These are phyloP conservation scores for Phytophthora quininea DNA, from an alignment of 352 stramenopile species.

Conservation along the genomic window DNA sequence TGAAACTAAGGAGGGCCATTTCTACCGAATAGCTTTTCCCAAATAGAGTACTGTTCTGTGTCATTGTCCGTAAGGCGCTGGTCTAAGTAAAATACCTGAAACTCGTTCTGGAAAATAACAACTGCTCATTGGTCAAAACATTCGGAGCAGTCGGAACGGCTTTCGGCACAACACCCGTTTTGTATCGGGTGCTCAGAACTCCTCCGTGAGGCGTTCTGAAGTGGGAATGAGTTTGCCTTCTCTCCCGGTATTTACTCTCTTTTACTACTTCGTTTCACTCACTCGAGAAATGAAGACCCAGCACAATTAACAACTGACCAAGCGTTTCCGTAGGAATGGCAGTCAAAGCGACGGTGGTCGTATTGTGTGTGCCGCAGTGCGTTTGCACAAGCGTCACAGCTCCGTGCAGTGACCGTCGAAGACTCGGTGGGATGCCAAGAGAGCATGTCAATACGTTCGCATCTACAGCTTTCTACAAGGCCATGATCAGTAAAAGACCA, in stretches of 20 bases:
- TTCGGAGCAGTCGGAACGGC: not conserved
- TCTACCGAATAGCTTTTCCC: too few species aligned
- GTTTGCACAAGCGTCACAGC: constrained; percentile 4
- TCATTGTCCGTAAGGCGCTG: too few species aligned
- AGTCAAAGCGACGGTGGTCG: constrained; percentile 3
- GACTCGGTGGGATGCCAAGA: constrained; percentile 1
- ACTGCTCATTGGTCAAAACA: constrained; percentile 1
- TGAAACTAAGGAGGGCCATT: too few species aligned
- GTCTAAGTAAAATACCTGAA: not conserved
- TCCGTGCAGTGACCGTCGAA: constrained; percentile 7
- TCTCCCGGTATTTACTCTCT: constrained; percentile 7
- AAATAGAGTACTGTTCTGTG: too few species aligned
- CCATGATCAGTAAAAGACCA: constrained; percentile 11
- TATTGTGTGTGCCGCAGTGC: constrained; percentile 7
- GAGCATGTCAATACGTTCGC: constrained; percentile 9
- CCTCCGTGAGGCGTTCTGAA: constrained; percentile 6
- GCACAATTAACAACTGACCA: not conserved
- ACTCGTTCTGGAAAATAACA: not conserved
- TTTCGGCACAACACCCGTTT: not conserved
- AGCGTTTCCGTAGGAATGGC: not conserved
- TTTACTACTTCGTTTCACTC: not conserved
- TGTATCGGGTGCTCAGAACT: not conserved
- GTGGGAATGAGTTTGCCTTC: constrained; percentile 9
- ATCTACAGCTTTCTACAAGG: constrained; percentile 4
- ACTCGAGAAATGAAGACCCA: constrained; percentile 3